These are phyloP conservation scores for Globisporangium megalacanthum DNA, from an alignment of 352 stramenopile genomes.

Conservation along the genomic window DNA sequence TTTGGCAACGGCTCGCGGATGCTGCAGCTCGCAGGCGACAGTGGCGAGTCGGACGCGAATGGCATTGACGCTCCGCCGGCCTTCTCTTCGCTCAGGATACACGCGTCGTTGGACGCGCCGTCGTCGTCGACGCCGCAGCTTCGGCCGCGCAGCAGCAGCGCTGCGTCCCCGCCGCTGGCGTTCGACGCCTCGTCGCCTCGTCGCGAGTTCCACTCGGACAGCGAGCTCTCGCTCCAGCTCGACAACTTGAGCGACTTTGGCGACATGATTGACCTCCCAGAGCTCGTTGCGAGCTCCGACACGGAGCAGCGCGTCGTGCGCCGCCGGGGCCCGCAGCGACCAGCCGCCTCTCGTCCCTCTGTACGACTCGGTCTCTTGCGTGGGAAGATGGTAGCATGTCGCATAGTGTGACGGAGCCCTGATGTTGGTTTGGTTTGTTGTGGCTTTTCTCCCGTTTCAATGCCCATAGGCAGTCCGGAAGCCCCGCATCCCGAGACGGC, in stretches of 20 bases:
- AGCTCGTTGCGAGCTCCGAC: conserved; percentile 45
- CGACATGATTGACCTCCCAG: conserved; percentile 52
- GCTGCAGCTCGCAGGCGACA: neutral
- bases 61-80: neutral
- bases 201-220: conserved; percentile 26
- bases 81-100: conserved; percentile 3
- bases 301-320: conserved; percentile 9
- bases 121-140: neutral
- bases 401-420: neutral
- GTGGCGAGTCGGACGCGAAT: neutral
- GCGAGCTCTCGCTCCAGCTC: conserved; percentile 28
- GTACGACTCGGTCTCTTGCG: neutral
- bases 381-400: neutral
- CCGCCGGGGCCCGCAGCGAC: neutral
- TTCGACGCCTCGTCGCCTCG: conserved; percentile 14
- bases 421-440: neutral
- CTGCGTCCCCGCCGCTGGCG: conserved; percentile 2
- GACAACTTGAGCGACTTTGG: conserved; percentile 50
- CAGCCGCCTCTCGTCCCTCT: conserved; percentile 1
- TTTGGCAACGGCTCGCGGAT: conserved; percentile 3
- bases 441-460: neutral
- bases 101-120: neutral
- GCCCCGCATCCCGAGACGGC: conserved; percentile 6
- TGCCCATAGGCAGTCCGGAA: conserved; percentile 9
- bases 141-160: neutral